These are phyloP conservation scores for Talinum fruticosum DNA, from an alignment of 148 eudicot species.

Conservation along the genomic window DNA sequence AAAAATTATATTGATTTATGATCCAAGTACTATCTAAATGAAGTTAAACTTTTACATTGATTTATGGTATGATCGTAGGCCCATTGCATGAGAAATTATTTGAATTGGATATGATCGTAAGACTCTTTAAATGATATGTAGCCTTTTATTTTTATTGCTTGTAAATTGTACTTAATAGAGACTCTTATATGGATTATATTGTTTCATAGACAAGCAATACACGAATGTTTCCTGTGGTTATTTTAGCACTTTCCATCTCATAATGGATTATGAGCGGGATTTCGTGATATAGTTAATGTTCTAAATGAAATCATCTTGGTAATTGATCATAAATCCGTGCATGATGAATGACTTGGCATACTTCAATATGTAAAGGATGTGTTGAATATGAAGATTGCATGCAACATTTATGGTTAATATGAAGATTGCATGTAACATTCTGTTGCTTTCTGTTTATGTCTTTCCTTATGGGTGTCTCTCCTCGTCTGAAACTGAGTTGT, in stretches of 20 bases:
- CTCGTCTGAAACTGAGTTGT: not conserved
- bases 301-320: too few species aligned
- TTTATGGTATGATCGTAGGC: not conserved
- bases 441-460: not conserved
- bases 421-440: not conserved
- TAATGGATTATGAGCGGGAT: not conserved
- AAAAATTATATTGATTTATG: too few species aligned
- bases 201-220: too few species aligned
- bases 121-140: not conserved
- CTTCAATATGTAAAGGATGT: not conserved
- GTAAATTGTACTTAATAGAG: too few species aligned
- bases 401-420: not conserved
- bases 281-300: not conserved
- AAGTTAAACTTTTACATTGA: not conserved
- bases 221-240: not conserved
- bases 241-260: too few species aligned
- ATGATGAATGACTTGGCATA: not conserved
- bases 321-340: too few species aligned
- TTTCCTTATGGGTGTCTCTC: not conserved
- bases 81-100: not conserved
- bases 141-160: too few species aligned
- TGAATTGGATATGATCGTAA: too few species aligned
- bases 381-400: not conserved
- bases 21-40: not conserved
- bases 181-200: too few species aligned